A percentile compares a stretch with the other conserved stretches of the same genome.
Conservation (phyloP, 1,284 basidiomycete species). For the Apiotrichum siamense region DNA sequence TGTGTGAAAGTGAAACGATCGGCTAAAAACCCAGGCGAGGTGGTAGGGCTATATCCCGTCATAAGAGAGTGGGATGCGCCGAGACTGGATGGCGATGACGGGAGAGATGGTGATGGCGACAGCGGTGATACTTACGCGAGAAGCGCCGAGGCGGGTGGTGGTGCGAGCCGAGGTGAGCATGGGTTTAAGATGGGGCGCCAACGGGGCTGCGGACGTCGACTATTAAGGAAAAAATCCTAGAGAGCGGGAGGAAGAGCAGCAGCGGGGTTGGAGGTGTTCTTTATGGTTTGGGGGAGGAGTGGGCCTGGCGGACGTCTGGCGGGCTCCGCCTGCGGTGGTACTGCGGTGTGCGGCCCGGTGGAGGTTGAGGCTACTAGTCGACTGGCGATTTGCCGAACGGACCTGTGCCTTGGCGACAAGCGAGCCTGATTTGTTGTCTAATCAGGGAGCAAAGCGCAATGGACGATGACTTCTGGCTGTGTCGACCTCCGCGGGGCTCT, state of each 20-base stretch:
- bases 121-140: background rate
- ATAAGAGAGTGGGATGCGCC: too few relatives aligned
- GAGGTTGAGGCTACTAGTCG: background rate
- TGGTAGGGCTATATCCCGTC: background rate
- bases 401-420: background rate
- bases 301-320: too few relatives aligned
- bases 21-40: background rate
- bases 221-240: background rate
- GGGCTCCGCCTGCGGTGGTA: too few relatives aligned
- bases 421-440: background rate
- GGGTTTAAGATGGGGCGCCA: background rate
- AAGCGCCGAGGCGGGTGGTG: slow-evolving; percentile 1
- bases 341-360: background rate
- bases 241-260: background rate
- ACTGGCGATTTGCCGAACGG: background rate
- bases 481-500: too few relatives aligned
- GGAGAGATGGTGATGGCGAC: background rate
- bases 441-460: too few relatives aligned
- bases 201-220: background rate
- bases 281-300: background rate
- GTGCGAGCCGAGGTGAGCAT: slow-evolving; percentile 4
- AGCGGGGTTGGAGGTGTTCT: background rate
- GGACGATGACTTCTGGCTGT: too few relatives aligned
- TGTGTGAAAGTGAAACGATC: background rate
- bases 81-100: too few relatives aligned